phyloP scores from a whole-genome alignment of 495 filamentous ascomycete species.

The Podospora pseudoanserina region DNA sequence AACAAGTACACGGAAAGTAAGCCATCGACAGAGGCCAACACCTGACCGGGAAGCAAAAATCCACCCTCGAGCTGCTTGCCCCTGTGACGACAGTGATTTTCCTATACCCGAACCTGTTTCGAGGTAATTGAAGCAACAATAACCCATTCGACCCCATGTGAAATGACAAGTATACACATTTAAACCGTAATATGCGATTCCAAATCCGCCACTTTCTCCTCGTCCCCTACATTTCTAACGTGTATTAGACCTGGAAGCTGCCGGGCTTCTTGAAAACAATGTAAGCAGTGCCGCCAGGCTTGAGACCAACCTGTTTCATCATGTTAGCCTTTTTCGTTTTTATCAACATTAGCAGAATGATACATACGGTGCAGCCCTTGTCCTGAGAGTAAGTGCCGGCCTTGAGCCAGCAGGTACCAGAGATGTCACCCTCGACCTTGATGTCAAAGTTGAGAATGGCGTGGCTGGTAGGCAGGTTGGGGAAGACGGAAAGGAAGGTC shows the following conservation, averaged over 20 bases:
- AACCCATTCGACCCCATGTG: slow-evolving; percentile 13
- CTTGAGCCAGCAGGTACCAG: slow-evolving; percentile 66
- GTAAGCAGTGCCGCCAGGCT: slow-evolving; percentile 34
- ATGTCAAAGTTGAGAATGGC: slow-evolving; percentile 69
- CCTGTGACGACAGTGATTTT: background rate
- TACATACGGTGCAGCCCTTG: slow-evolving; percentile 70
- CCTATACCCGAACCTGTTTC: background rate
- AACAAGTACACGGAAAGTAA: slow-evolving; percentile 10
- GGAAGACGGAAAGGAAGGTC: slow-evolving; percentile 82
- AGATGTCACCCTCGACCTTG: slow-evolving; percentile 62
- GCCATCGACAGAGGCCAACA: slow-evolving; percentile 4
- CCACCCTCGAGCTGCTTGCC: slow-evolving; percentile 1
- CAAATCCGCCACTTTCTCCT: slow-evolving; percentile 19
- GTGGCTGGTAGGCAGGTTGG: slow-evolving; percentile 57
- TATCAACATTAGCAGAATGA: background rate
- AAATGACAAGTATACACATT: slow-evolving; percentile 47
- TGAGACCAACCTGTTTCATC: slow-evolving; percentile 36
- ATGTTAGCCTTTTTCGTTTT: slow-evolving; percentile 20
- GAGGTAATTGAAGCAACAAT: slow-evolving; percentile 7
- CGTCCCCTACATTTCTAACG: slow-evolving; percentile 8
- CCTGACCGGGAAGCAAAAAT: background rate
- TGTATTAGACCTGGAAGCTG: slow-evolving; percentile 8
- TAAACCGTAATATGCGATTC: slow-evolving; percentile 26
- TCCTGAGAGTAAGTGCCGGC: slow-evolving; percentile 57
- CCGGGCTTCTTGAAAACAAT: slow-evolving; percentile 33